Percentiles rank a stretch among this genome's conserved stretches.
Conservation (phyloP, 2,329 filamentous ascomycete genomes). For the Claviceps arundinis region DNA sequence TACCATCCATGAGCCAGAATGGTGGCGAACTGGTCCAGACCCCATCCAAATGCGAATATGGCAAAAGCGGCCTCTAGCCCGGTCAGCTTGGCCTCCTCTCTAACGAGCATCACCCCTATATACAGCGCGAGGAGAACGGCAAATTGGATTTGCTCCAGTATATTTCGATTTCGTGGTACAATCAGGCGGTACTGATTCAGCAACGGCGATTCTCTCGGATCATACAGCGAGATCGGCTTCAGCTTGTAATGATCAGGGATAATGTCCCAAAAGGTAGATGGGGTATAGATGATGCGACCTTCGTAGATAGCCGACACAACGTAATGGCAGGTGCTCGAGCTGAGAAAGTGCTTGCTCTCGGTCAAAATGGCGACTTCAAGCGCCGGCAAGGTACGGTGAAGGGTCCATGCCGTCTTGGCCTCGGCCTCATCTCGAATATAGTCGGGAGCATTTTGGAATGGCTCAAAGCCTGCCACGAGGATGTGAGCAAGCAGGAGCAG, state of each 20-base stretch:
- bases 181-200: slow-evolving; percentile 78
- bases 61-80: slow-evolving; percentile 52
- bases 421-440: slow-evolving; percentile 49
- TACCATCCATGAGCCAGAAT: slow-evolving; percentile 60
- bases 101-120: slow-evolving; percentile 55
- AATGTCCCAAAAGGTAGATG: slow-evolving; percentile 68
- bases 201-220: slow-evolving; percentile 59
- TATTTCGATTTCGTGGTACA: slow-evolving; percentile 64
- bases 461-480: slow-evolving; percentile 70
- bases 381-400: slow-evolving; percentile 54
- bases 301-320: slow-evolving; percentile 75
- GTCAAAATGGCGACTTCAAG: slow-evolving; percentile 74
- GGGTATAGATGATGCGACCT: slow-evolving; percentile 69
- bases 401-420: slow-evolving; percentile 31
- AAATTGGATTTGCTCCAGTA: slow-evolving; percentile 65
- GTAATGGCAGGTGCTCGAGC: slow-evolving; percentile 65
- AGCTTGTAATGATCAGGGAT: slow-evolving; percentile 78
- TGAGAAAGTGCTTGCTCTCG: slow-evolving; percentile 66
- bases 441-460: slow-evolving; percentile 68
- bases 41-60: slow-evolving; percentile 67
- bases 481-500: slow-evolving; percentile 65
- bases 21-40: slow-evolving; percentile 63
- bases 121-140: slow-evolving; percentile 55
- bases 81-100: slow-evolving; percentile 44
- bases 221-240: slow-evolving; percentile 68